Evolutionary conservation across 1,284 basidiomycete genomes (phyloP).

Genomic region (Sporisorium iseilematis-ciliati): DNA sequence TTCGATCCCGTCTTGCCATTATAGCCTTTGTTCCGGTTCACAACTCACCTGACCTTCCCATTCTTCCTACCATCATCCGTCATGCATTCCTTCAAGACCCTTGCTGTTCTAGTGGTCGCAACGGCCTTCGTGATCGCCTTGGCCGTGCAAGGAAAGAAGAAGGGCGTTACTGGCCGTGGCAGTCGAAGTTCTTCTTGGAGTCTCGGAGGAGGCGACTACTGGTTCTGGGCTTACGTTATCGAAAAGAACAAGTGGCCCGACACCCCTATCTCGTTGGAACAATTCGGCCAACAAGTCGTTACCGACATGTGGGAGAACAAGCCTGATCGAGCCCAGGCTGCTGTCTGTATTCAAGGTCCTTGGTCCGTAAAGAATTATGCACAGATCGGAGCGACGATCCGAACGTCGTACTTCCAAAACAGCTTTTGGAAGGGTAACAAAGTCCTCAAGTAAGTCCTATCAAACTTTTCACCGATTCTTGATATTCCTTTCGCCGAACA

Average conservation of each 20-base stretch:
- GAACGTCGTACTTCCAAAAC: constrained; percentile 12
- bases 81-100: constrained; percentile 6
- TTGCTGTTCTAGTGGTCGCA: background rate
- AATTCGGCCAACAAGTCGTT: background rate
- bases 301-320: constrained; percentile 21
- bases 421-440: background rate
- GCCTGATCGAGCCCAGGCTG: constrained; percentile 7
- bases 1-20: too few species aligned
- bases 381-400: constrained; percentile 9
- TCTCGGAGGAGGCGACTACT: constrained; percentile 1
- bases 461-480: background rate
- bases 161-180: background rate
- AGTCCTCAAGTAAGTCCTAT: constrained; percentile 9
- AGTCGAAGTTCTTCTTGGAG: background rate
- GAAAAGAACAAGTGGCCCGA: constrained; percentile 2
- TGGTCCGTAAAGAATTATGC: constrained; percentile 21
- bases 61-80: background rate
- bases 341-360: constrained; percentile 10
- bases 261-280: constrained; percentile 6
- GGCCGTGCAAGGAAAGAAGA: background rate
- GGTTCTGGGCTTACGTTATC: constrained; percentile 3
- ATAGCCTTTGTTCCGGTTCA: too few species aligned
- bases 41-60: background rate
- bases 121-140: background rate
- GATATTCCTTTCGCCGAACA: too few species aligned